Evolutionary conservation across 2,329 filamentous ascomycete species (phyloP).

Genomic region (Colletotrichum horii): DNA sequence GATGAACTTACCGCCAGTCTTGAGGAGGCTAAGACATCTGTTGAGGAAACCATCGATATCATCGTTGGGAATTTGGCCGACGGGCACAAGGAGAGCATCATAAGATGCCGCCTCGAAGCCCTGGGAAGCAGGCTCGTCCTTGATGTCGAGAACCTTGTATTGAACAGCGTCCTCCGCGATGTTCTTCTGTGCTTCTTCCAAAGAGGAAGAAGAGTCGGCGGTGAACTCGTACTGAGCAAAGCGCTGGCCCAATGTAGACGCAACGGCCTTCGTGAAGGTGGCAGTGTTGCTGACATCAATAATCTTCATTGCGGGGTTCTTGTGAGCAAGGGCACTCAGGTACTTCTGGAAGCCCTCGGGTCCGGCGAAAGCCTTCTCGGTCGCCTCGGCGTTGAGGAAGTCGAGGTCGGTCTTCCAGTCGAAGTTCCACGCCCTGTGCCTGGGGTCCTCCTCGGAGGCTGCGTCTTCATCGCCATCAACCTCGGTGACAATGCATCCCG

Average conservation of each 20-base stretch:
- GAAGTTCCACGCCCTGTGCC: constrained; percentile 19
- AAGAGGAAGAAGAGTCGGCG: not conserved
- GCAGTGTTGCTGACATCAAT: not conserved
- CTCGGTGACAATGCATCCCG: constrained; percentile 3
- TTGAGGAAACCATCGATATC: constrained; percentile 27
- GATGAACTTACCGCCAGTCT: constrained; percentile 32
- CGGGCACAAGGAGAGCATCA: constrained; percentile 40
- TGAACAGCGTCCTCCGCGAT: constrained; percentile 49
- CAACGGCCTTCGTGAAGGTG: constrained; percentile 2
- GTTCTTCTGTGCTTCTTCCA: constrained; percentile 33
- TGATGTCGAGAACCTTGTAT: constrained; percentile 33
- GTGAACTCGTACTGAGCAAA: not conserved
- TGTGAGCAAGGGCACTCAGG: constrained; percentile 26
- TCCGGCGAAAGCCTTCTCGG: not conserved
- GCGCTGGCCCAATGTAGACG: not conserved
- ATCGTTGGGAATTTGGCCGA: constrained; percentile 34
- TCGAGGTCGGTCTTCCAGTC: constrained; percentile 39
- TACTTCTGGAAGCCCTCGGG: not conserved
- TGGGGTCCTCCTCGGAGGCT: not conserved
- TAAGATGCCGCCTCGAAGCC: constrained; percentile 36
- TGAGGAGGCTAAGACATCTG: constrained; percentile 26
- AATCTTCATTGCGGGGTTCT: constrained; percentile 22
- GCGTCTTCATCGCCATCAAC: not conserved
- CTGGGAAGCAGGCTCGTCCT: constrained; percentile 33
- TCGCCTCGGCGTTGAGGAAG: constrained; percentile 30